These are phyloP conservation scores for Sporobolomyces phaffii DNA, from an alignment of 768 basidiomycete genomes.

Conservation along the genomic window DNA sequence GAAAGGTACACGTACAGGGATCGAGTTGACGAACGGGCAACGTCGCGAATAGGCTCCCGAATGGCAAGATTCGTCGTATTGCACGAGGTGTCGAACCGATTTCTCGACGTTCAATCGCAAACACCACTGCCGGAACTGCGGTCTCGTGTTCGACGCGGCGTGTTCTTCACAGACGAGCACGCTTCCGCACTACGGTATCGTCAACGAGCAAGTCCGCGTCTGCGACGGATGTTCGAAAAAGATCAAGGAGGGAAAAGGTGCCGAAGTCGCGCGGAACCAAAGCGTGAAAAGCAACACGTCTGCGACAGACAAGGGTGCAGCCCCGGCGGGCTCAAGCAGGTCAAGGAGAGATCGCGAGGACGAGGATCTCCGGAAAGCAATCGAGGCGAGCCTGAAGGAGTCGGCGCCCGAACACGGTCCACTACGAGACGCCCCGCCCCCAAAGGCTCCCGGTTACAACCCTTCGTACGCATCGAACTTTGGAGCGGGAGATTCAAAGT, in stretches of 20 bases:
- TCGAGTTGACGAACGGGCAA: no score
- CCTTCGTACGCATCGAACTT: conserved; percentile 49
- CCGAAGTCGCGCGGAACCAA: conserved; percentile 25
- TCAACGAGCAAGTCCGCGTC: conserved; percentile 79
- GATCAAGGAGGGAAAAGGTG: conserved; percentile 46
- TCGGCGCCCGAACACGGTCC: no score
- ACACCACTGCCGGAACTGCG: conserved; percentile 97
- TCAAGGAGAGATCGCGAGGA: conserved; percentile 50
- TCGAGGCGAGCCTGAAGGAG: conserved; percentile 82
- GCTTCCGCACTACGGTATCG: conserved; percentile 91
- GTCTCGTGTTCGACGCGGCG: conserved; percentile 87
- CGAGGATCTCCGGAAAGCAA: conserved; percentile 85
- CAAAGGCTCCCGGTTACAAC: conserved; percentile 50
- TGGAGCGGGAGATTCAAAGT: conserved; percentile 2
- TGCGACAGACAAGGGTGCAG: conserved; percentile 36
- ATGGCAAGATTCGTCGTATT: conserved; percentile 89
- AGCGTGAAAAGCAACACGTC: conserved; percentile 49
- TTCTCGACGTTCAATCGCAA: conserved; percentile 95
- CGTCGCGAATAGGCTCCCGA: conserved; percentile 80
- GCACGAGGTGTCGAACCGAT: conserved; percentile 79
- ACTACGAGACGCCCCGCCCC: conserved; percentile 46
- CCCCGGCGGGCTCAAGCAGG: neutral
- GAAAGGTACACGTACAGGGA: no score
- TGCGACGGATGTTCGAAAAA: conserved; percentile 87
- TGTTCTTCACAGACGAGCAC: conserved; percentile 80